phyloP scores from a whole-genome alignment of 257 asterid species.

The Eucommia ulmoides region DNA sequence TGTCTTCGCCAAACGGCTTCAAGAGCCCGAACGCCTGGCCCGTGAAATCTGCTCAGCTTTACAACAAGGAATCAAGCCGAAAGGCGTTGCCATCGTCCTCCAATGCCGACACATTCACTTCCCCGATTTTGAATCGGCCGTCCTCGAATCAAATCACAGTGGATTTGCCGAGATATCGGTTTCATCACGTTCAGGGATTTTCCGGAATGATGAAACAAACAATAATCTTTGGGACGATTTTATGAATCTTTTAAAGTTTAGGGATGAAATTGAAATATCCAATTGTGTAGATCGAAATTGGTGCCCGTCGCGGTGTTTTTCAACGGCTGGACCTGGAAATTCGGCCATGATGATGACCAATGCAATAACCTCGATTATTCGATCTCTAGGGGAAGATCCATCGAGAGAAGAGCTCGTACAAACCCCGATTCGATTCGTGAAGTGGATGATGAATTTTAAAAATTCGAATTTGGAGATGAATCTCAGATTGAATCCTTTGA shows the following conservation, averaged over 20 bases:
- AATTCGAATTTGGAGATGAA: constrained; percentile 46
- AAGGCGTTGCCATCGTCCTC: constrained; percentile 80
- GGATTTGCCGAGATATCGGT: constrained; percentile 43
- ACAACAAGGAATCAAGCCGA: constrained; percentile 62
- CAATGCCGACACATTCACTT: constrained; percentile 69
- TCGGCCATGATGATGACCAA: constrained; percentile 31
- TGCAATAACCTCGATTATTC: constrained; percentile 55
- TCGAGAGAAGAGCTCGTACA: constrained; percentile 59
- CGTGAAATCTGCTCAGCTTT: constrained; percentile 57
- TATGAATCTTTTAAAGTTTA: constrained; percentile 53
- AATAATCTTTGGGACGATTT: constrained; percentile 76
- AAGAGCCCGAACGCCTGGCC: constrained; percentile 81
- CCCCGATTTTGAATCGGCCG: constrained; percentile 37
- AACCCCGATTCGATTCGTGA: constrained; percentile 64
- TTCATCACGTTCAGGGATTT: constrained; percentile 70
- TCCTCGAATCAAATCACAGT: constrained; percentile 35
- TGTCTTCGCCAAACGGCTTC: constrained; percentile 77
- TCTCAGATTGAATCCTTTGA: constrained; percentile 23
- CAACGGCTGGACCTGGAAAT: constrained; percentile 25
- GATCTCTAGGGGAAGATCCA: constrained; percentile 72
- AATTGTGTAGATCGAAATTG: constrained; percentile 24
- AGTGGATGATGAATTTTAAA: constrained; percentile 69
- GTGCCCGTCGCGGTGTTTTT: constrained; percentile 46
- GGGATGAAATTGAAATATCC: constrained; percentile 23
- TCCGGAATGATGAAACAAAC: constrained; percentile 35